Conservation (phyloP, 2,329 filamentous ascomycete species). For the Hymenoscyphus linearis region DNA sequence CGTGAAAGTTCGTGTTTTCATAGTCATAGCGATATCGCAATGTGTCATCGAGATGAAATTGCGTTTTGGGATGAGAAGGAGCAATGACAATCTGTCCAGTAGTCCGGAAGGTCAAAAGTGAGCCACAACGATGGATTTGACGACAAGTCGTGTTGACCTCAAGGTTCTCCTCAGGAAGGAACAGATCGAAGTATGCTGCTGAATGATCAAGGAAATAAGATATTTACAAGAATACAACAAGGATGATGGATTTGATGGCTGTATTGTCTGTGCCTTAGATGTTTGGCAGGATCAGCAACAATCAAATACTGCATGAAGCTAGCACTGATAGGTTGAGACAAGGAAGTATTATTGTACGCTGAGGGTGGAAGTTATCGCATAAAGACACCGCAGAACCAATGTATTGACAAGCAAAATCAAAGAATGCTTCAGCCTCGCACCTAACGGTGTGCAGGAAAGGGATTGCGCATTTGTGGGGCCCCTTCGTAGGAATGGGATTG, state of each 20-base stretch:
- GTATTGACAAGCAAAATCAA: not conserved
- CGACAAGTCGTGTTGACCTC: not conserved
- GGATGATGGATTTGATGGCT: not conserved
- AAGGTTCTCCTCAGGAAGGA: not conserved
- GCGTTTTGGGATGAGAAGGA: not conserved
- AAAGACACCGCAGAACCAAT: not conserved
- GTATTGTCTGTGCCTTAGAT: not conserved
- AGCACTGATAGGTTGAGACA: not conserved
- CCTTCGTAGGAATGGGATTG: not conserved
- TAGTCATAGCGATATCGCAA: not conserved
- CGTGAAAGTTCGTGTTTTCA: not conserved
- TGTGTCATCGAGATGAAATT: not conserved
- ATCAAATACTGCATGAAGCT: not conserved
- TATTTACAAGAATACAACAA: not conserved
- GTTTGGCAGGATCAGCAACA: not conserved
- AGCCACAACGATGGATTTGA: not conserved
- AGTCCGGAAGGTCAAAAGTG: not conserved
- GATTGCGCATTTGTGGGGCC: not conserved
- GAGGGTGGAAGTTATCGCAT: not conserved
- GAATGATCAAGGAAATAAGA: not conserved
- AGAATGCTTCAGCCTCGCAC: not conserved
- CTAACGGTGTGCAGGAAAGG: constrained; percentile 1
- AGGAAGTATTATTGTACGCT: not conserved
- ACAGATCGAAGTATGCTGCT: not conserved
- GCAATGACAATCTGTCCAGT: not conserved